phyloP scores from a whole-genome alignment of 2,329 filamentous ascomycete genomes.

The Diaporthe australafricana region DNA sequence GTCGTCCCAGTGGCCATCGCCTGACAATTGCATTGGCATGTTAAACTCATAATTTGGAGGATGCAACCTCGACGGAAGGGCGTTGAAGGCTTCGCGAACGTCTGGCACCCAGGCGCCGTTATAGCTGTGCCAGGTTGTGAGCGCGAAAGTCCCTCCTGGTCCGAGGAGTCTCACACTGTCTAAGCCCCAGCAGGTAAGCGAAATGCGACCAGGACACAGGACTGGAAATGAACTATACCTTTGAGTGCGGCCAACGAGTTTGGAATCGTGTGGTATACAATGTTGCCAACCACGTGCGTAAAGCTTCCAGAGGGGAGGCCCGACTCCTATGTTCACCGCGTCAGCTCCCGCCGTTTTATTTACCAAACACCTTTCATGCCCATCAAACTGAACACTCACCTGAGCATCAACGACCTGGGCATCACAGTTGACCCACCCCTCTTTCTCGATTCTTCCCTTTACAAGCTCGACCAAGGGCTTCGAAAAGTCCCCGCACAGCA shows the following conservation, averaged over 20 bases:
- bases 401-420: conserved; percentile 59
- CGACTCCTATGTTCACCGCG: conserved; percentile 38
- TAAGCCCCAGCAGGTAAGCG: neutral
- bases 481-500: conserved; percentile 63
- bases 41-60: conserved; percentile 43
- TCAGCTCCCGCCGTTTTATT: no score
- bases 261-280: conserved; percentile 44
- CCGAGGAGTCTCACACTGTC: conserved; percentile 54
- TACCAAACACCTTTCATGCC: no score
- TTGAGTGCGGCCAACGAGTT: conserved; percentile 43
- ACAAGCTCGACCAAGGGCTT: conserved; percentile 54
- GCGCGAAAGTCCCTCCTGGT: conserved; percentile 52
- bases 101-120: conserved; percentile 52
- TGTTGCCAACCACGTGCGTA: conserved; percentile 43
- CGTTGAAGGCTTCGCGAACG: conserved; percentile 51
- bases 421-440: conserved; percentile 60
- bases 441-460: conserved; percentile 50
- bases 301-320: conserved; percentile 40
- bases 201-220: neutral
- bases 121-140: conserved; percentile 49
- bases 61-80: conserved; percentile 54
- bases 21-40: conserved; percentile 53
- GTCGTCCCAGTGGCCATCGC: conserved; percentile 53
- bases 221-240: conserved; percentile 36
- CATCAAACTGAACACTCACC: conserved; percentile 45